phyloP scores from a whole-genome alignment of 1,284 basidiomycete genomes.

The Coniferiporia sulphurascens region DNA sequence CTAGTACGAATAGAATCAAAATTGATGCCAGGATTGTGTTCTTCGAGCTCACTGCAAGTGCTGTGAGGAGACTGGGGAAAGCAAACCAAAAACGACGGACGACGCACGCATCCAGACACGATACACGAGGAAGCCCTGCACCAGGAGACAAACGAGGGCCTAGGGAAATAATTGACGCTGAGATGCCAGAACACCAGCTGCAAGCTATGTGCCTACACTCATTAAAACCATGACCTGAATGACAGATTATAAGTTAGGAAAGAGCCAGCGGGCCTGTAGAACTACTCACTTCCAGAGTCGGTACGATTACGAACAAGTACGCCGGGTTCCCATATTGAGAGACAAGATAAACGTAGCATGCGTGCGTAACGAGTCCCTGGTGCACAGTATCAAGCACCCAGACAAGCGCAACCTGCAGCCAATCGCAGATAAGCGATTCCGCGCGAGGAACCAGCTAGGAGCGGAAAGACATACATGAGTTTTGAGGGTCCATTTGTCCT shows the following conservation, averaged over 20 bases:
- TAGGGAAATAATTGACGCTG: background rate
- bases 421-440: background rate
- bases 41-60: slow-evolving; percentile 12
- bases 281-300: slow-evolving; percentile 2
- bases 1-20: slow-evolving; percentile 1
- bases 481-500: slow-evolving; percentile 9
- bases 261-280: background rate
- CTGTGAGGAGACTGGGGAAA: background rate
- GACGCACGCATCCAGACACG: slow-evolving; percentile 15
- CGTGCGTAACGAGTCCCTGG: slow-evolving; percentile 15
- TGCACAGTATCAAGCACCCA: slow-evolving; percentile 17
- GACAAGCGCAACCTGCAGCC: slow-evolving; percentile 1
- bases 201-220: background rate
- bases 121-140: slow-evolving; percentile 15
- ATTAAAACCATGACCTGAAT: slow-evolving; percentile 9
- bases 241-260: background rate
- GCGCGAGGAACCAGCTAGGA: background rate
- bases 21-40: slow-evolving; percentile 3
- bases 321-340: slow-evolving; percentile 7
- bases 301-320: slow-evolving; percentile 4
- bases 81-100: background rate
- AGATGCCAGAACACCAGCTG: background rate
- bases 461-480: background rate
- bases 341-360: slow-evolving; percentile 14
- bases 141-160: slow-evolving; percentile 14